Conservation (phyloP, 108 stramenopile genomes). For the Fragilariopsis cylindrus region DNA sequence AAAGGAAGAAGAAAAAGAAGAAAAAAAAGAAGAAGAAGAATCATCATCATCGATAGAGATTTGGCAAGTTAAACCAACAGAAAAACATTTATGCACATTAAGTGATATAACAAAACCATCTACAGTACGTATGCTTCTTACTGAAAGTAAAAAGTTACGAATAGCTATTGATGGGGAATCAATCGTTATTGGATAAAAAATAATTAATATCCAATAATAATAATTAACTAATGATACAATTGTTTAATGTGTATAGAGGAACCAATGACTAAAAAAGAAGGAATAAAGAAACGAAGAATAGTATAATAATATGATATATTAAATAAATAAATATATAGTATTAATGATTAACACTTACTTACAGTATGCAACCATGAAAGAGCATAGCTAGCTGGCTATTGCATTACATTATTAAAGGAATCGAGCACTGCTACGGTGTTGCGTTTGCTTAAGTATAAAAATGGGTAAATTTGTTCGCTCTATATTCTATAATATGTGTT, state of each 20-base stretch:
- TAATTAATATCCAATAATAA: not conserved
- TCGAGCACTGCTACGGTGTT: too few relatives aligned
- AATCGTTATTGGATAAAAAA: slow-evolving; percentile 32
- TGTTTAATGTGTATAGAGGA: too few relatives aligned
- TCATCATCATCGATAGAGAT: slow-evolving; percentile 14
- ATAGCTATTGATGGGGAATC: slow-evolving; percentile 34
- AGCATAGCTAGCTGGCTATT: too few relatives aligned
- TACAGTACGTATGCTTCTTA: slow-evolving; percentile 27
- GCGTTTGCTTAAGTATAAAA: not conserved
- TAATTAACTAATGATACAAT: not conserved
- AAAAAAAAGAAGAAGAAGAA: slow-evolving; percentile 2
- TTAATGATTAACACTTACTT: too few relatives aligned
- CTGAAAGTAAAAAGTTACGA: slow-evolving; percentile 28
- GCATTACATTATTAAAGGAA: too few relatives aligned
- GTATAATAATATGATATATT: too few relatives aligned
- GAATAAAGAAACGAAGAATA: too few relatives aligned
- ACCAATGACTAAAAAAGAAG: too few relatives aligned
- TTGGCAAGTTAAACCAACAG: slow-evolving; percentile 25
- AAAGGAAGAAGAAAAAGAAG: not conserved
- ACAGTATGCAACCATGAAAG: too few relatives aligned
- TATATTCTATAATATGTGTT: too few relatives aligned
- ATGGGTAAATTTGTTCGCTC: not conserved
- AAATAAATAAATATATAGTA: too few relatives aligned
- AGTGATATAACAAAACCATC: slow-evolving; percentile 12
- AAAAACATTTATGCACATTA: slow-evolving; percentile 34